Conservation (phyloP, 139 green algal genomes). For the Parachlorella kessleri region DNA sequence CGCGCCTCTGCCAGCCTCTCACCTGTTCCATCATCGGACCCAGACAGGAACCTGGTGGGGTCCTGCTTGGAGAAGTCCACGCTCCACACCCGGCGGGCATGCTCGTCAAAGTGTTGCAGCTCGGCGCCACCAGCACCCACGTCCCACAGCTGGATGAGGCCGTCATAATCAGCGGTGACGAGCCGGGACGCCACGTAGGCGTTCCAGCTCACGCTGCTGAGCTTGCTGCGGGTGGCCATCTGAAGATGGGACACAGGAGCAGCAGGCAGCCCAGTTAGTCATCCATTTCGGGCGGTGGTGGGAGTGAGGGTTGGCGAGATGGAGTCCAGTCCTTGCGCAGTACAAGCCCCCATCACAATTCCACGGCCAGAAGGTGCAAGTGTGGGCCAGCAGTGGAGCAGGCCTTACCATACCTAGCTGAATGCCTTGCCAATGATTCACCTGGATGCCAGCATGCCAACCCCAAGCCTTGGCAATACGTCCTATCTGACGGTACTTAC, state of each 20-base stretch:
- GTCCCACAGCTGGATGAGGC: slow-evolving; percentile 76
- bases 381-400: too few relatives aligned
- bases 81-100: slow-evolving; percentile 74
- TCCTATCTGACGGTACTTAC: too few relatives aligned
- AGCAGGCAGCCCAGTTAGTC: too few relatives aligned
- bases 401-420: too few relatives aligned
- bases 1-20: not conserved
- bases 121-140: slow-evolving; percentile 19
- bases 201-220: slow-evolving; percentile 77
- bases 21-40: slow-evolving; percentile 61
- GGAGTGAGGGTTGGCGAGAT: too few relatives aligned
- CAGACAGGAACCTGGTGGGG: slow-evolving; percentile 65
- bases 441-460: too few relatives aligned
- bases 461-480: too few relatives aligned
- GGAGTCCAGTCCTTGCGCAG: too few relatives aligned
- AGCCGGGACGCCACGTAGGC: slow-evolving; percentile 77
- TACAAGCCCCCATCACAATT: too few relatives aligned
- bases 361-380: too few relatives aligned
- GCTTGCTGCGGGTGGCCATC: slow-evolving; percentile 56
- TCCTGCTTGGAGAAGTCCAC: slow-evolving; percentile 69
- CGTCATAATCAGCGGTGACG: slow-evolving; percentile 68
- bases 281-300: too few relatives aligned
- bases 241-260: slow-evolving; percentile 3
- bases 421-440: too few relatives aligned
- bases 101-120: slow-evolving; percentile 62